These are phyloP conservation scores for Chimonanthus praecox DNA, from an alignment of 164 flowering plant genomes.

Conservation along the genomic window DNA sequence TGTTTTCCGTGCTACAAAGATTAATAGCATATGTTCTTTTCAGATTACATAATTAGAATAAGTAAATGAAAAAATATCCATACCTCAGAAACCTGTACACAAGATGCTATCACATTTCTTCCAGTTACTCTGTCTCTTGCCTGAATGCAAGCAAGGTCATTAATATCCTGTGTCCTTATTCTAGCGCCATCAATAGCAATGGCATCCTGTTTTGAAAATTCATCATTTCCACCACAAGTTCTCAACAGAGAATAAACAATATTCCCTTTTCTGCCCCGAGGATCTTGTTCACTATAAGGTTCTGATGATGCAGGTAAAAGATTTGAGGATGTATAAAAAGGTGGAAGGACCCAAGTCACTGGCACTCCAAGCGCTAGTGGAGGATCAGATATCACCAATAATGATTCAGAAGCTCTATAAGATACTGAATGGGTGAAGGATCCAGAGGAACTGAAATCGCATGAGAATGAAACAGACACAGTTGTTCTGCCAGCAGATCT, in stretches of 20 bases:
- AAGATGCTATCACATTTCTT: conserved; percentile 70
- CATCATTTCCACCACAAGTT: conserved; percentile 34
- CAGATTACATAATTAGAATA: too few species aligned
- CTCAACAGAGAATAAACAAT: conserved; percentile 58
- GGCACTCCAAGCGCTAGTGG: conserved; percentile 90
- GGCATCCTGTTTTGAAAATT: conserved; percentile 29
- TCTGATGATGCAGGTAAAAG: conserved; percentile 61
- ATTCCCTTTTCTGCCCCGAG: conserved; percentile 42
- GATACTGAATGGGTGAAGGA: conserved; percentile 37
- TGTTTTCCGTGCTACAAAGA: too few species aligned
- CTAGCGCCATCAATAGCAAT: conserved; percentile 56
- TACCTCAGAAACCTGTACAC: conserved; percentile 88
- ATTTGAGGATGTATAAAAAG: conserved; percentile 61
- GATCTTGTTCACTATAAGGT: conserved; percentile 34
- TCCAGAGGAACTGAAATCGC: conserved; percentile 54
- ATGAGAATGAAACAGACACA: conserved; percentile 70
- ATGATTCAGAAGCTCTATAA: conserved; percentile 51
- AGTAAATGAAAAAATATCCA: not conserved
- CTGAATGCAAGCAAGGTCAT: conserved; percentile 76
- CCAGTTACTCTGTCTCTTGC: conserved; percentile 71
- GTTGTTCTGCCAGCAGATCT: conserved; percentile 72
- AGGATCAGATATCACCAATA: conserved; percentile 71
- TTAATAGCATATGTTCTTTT: too few species aligned
- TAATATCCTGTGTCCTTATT: conserved; percentile 54
- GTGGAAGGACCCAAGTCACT: conserved; percentile 90